Evolutionary conservation across 306 rosid genomes (phyloP).

Genomic region (Cucumis melo): DNA sequence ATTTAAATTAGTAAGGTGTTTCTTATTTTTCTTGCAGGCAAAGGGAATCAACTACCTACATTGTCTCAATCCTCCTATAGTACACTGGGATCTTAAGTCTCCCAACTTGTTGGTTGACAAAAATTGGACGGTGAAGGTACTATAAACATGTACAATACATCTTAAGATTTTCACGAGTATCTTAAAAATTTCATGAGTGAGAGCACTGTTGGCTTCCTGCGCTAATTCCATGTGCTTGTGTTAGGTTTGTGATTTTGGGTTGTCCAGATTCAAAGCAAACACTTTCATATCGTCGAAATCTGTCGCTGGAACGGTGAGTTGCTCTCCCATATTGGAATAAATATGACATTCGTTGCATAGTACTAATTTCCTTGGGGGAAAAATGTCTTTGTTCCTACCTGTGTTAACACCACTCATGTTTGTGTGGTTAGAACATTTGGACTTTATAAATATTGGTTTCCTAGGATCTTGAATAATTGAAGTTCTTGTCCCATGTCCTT

Average conservation of each 20-base stretch:
- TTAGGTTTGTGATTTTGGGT: conserved; percentile 89
- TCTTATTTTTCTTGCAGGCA: conserved; percentile 44
- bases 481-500: background rate
- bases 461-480: background rate
- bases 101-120: conserved; percentile 90
- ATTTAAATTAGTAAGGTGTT: background rate
- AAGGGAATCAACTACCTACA: conserved; percentile 97
- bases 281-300: conserved; percentile 88
- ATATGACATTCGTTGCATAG: background rate
- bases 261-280: conserved; percentile 92
- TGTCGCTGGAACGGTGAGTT: conserved; percentile 91
- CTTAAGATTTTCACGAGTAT: background rate
- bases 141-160: background rate
- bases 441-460: background rate
- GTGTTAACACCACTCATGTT: background rate
- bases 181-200: background rate
- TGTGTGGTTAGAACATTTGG: background rate
- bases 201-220: background rate
- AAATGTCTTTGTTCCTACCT: background rate
- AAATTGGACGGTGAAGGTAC: conserved; percentile 91
- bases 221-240: conserved; percentile 9
- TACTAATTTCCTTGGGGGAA: background rate
- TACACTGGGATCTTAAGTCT: conserved; percentile 98
- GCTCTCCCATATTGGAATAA: background rate
- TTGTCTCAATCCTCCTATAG: conserved; percentile 75